phyloP scores from a whole-genome alignment of 371 early-diverging fungal species.

The Cokeromyces recurvatus region DNA sequence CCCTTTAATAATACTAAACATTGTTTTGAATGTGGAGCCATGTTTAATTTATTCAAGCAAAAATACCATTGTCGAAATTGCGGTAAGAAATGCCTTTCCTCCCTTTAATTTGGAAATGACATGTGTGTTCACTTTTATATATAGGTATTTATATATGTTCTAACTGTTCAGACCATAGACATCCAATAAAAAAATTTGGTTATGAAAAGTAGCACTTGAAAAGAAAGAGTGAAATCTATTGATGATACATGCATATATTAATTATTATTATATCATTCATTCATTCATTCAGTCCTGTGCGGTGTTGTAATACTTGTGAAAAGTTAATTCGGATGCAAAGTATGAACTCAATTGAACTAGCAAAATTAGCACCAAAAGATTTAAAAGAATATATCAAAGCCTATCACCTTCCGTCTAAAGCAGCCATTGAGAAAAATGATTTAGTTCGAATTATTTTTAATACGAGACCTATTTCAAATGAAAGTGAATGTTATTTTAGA shows the following conservation, averaged over 20 bases:
- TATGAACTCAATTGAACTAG: slow-evolving; percentile 30
- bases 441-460: slow-evolving; percentile 40
- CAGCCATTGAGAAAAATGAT: slow-evolving; percentile 41
- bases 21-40: slow-evolving; percentile 34
- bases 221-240: too few species aligned
- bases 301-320: slow-evolving; percentile 42
- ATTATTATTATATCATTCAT: background rate
- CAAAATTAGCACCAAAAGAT: slow-evolving; percentile 21
- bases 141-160: slow-evolving; percentile 41
- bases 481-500: slow-evolving; percentile 38
- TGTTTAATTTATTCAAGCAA: slow-evolving; percentile 36
- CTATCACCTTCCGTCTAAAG: slow-evolving; percentile 33
- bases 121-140: too few species aligned
- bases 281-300: slow-evolving; percentile 25
- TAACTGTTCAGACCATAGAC: slow-evolving; percentile 34
- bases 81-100: too few species aligned
- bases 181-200: slow-evolving; percentile 42
- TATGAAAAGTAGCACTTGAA: slow-evolving; percentile 51
- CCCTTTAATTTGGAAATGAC: too few species aligned
- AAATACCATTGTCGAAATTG: slow-evolving; percentile 49
- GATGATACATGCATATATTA: too few species aligned
- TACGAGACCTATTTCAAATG: slow-evolving; percentile 42
- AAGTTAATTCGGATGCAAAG: slow-evolving; percentile 37
- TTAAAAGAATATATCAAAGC: slow-evolving; percentile 37
- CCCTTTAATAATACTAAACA: slow-evolving; percentile 20